Conservation (phyloP, 1,139 yeast species). For the Geotrichum australiense region DNA sequence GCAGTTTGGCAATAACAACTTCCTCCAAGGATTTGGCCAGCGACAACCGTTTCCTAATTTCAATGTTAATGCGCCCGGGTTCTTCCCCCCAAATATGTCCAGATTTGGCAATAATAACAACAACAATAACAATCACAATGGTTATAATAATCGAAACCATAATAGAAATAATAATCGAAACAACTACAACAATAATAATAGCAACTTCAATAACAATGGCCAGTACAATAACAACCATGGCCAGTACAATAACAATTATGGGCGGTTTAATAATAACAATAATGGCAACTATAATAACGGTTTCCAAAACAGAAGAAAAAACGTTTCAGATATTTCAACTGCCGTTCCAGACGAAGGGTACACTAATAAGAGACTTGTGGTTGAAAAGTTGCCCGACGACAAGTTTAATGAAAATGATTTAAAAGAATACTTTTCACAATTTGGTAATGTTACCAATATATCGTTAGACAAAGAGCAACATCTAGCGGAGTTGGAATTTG, state of each 20-base stretch:
- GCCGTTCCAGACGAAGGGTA: slow-evolving; percentile 20
- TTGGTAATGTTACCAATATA: slow-evolving; percentile 36
- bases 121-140: no score
- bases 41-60: no score
- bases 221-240: slow-evolving; percentile 1
- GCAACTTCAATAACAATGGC: slow-evolving; percentile 9
- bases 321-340: slow-evolving; percentile 19
- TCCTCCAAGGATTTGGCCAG: no score
- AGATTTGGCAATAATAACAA: no score
- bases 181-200: not conserved
- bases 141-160: no score
- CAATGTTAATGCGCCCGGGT: no score
- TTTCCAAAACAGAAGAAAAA: slow-evolving; percentile 12
- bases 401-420: slow-evolving; percentile 35
- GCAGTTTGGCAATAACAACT: no score
- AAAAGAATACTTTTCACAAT: slow-evolving; percentile 36
- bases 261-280: slow-evolving; percentile 6
- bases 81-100: no score
- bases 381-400: slow-evolving; percentile 41
- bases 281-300: slow-evolving; percentile 13
- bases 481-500: slow-evolving; percentile 38
- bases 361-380: slow-evolving; percentile 30
- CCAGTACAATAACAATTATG: slow-evolving; percentile 7
- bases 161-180: not conserved
- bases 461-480: slow-evolving; percentile 27